Evolutionary conservation across 2,329 filamentous ascomycete species (phyloP).

Genomic region (Trichoderma brevicompactum): DNA sequence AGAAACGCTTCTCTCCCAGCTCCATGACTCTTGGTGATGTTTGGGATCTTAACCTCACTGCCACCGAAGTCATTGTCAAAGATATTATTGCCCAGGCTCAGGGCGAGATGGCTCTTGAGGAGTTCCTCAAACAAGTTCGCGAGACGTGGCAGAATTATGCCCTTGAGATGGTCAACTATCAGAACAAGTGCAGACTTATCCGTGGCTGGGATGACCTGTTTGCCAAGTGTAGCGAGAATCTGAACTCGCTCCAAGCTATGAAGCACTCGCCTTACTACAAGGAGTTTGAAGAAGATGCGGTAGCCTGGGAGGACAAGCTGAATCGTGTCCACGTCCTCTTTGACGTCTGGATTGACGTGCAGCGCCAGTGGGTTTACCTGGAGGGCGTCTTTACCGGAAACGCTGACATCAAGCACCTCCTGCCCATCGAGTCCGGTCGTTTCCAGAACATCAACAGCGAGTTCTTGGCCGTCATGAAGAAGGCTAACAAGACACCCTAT

Average conservation of each 20-base stretch:
- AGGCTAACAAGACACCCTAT: slow-evolving; percentile 94
- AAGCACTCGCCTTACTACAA: slow-evolving; percentile 99
- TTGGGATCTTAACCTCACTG: slow-evolving; percentile 91
- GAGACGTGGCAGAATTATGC: slow-evolving; percentile 97
- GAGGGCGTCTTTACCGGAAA: slow-evolving; percentile 99
- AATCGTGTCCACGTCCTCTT: slow-evolving; percentile 97
- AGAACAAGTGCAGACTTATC: slow-evolving; percentile 97
- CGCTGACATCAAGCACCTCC: slow-evolving; percentile 95
- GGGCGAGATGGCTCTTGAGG: slow-evolving; percentile 97
- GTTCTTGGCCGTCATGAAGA: slow-evolving; percentile 99
- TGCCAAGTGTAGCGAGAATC: slow-evolving; percentile 95
- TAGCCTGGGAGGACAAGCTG: slow-evolving; percentile 95
- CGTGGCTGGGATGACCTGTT: slow-evolving; percentile 98
- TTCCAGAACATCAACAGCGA: slow-evolving; percentile 99
- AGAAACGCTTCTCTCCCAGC: slow-evolving; percentile 89
- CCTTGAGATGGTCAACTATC: slow-evolving; percentile 93
- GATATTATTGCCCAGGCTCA: slow-evolving; percentile 95
- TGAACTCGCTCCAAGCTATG: slow-evolving; percentile 98
- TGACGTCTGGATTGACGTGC: slow-evolving; percentile 99
- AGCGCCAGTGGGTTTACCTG: slow-evolving; percentile 98
- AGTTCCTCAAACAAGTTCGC: slow-evolving; percentile 94
- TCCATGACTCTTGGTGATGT: slow-evolving; percentile 98
- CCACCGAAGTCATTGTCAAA: slow-evolving; percentile 84
- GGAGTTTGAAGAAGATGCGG: slow-evolving; percentile 97
- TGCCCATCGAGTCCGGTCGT: slow-evolving; percentile 93